phyloP scores from a whole-genome alignment of 352 stramenopile species.

The Hyphochytrium catenoides region DNA sequence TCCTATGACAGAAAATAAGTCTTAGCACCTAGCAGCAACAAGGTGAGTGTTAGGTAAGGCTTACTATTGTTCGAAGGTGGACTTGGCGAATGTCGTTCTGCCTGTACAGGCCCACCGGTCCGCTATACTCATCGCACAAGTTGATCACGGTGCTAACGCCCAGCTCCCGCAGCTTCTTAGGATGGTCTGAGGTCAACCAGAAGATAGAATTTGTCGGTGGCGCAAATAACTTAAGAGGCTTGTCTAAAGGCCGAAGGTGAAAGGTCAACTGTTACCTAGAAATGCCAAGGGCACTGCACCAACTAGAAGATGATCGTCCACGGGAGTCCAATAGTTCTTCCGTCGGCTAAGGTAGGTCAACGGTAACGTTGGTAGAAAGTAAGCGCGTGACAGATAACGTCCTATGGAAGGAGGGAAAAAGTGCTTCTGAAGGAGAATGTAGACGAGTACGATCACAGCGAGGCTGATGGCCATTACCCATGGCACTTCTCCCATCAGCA shows the following conservation, averaged over 20 bases:
- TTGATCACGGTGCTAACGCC: slow-evolving; percentile 77
- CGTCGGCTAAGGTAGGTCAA: slow-evolving; percentile 67
- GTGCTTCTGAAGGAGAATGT: slow-evolving; percentile 70
- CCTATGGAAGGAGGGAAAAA: slow-evolving; percentile 42
- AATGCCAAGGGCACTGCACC: slow-evolving; percentile 71
- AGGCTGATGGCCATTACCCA: neutral
- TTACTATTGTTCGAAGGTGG: slow-evolving; percentile 62
- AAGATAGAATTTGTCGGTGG: no score
- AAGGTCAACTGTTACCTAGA: no score
- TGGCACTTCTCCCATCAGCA: neutral
- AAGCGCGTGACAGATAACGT: slow-evolving; percentile 36
- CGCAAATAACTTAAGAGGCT: no score
- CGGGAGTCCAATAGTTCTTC: slow-evolving; percentile 60
- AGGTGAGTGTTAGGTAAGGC: slow-evolving; percentile 13
- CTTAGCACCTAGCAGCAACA: neutral
- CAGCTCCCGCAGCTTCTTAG: slow-evolving; percentile 38
- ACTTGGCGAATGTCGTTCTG: slow-evolving; percentile 65
- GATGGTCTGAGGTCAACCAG: no score
- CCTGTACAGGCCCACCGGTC: slow-evolving; percentile 59
- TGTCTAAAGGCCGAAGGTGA: no score
- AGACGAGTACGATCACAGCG: slow-evolving; percentile 15
- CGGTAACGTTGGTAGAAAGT: slow-evolving; percentile 78
- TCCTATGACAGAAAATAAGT: slow-evolving; percentile 19
- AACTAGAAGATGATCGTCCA: slow-evolving; percentile 74
- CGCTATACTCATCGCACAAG: slow-evolving; percentile 83